These are phyloP conservation scores for Straminergon stramineum DNA, from an alignment of 225 moss, liverwort and hornwort genomes.

Conservation along the genomic window DNA sequence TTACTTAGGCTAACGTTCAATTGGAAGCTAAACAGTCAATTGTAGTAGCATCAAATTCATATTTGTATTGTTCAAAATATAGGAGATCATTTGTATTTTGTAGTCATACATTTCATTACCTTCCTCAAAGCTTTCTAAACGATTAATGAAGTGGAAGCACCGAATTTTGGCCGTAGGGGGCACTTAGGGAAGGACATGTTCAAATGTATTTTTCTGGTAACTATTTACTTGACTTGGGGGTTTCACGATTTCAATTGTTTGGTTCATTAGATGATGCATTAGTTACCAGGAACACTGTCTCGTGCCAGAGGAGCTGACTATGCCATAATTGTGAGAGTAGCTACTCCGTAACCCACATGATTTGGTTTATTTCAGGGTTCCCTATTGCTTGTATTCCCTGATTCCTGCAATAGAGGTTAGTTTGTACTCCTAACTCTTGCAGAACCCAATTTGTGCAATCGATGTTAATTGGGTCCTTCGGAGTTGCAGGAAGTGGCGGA, in stretches of 20 bases:
- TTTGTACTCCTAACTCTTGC: background rate
- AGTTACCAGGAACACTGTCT: background rate
- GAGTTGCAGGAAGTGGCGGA: constrained; percentile 39
- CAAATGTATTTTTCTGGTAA: background rate
- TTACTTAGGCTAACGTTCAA: background rate
- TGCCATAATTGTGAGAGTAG: background rate
- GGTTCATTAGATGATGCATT: background rate
- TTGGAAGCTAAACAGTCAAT: background rate
- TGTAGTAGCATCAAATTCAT: background rate
- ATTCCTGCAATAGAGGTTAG: background rate
- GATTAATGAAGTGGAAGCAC: background rate
- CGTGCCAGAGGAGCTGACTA: background rate
- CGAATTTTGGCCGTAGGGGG: background rate
- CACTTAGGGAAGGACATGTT: background rate
- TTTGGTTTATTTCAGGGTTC: background rate
- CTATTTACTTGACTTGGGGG: background rate
- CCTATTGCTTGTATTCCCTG: background rate
- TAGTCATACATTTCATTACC: background rate
- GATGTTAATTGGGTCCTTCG: background rate
- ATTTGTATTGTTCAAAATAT: background rate
- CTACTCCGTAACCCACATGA: background rate
- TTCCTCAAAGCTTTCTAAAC: background rate
- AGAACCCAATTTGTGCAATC: background rate
- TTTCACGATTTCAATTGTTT: background rate
- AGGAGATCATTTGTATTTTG: background rate